Evolutionary conservation across 1,284 basidiomycete genomes (phyloP).

Genomic region (Austroboletus niveus): DNA sequence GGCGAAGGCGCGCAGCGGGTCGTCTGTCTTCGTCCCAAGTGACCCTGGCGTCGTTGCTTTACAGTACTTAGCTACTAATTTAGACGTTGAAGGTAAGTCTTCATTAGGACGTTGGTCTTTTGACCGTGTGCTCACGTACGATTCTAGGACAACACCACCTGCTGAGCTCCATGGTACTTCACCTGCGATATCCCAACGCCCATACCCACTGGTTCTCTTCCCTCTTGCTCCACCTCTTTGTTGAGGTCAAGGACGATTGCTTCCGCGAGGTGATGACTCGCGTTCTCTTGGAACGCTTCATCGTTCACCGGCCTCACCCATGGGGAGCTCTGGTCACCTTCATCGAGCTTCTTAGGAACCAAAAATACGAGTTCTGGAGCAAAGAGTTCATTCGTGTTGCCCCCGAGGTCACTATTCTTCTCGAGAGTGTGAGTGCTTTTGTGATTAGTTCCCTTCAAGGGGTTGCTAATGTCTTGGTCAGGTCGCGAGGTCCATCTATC

Average conservation of each 20-base stretch:
- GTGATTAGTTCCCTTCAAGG: not conserved
- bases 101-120: not conserved
- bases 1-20: constrained; percentile 77
- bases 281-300: constrained; percentile 90
- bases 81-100: constrained; percentile 85
- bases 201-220: constrained; percentile 96
- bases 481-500: constrained; percentile 74
- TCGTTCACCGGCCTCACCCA: constrained; percentile 94
- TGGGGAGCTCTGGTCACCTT: constrained; percentile 95
- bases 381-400: constrained; percentile 78
- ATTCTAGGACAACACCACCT: constrained; percentile 86
- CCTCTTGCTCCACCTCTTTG: constrained; percentile 85
- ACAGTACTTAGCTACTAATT: constrained; percentile 76
- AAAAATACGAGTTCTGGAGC: constrained; percentile 85
- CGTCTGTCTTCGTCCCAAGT: constrained; percentile 73
- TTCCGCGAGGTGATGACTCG: constrained; percentile 91
- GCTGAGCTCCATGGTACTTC: constrained; percentile 86
- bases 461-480: constrained; percentile 28
- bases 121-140: constrained; percentile 9
- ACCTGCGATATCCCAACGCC: constrained; percentile 95
- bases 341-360: constrained; percentile 84
- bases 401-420: constrained; percentile 77
- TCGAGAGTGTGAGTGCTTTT: constrained; percentile 65
- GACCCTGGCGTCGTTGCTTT: constrained; percentile 83
- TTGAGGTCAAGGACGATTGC: constrained; percentile 68